Evolutionary conservation across 768 basidiomycete genomes (phyloP), one percentile per base, ranked within the genome.

Genomic region (Trametes cubensis): DNA sequence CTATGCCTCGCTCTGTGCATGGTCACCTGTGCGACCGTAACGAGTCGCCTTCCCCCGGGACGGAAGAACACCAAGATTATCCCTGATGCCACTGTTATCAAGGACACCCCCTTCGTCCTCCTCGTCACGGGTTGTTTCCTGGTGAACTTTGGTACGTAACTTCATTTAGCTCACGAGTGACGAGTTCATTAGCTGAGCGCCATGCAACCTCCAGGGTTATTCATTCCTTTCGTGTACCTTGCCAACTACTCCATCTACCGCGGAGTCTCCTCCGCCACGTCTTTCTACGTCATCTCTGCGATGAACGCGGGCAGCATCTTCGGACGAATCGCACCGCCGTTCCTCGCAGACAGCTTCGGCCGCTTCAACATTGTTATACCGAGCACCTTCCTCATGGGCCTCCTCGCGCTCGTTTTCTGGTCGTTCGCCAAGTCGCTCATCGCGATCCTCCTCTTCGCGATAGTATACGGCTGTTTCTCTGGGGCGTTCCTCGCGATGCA

Each of bases 91-190:
- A 59, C 62, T 15, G 69, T 65, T 10, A 77, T 83, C 60, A 76
- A 74, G 30, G 87, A 88, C 68, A 42, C 68, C 0, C 77, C 75
- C 17, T 89, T 86, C 67, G 58, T 82, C 15, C 74, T 88, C 6
- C 78, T 90, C 13, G 75, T 80, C 21, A 61, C 67, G 11, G 88
- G 87, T 13, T 83, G 85, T 66, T 78, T 80, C 60, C 76, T 88
- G 41, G 81, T 86, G 15, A 83, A 85, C 20, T 74, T 89, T 39
- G 87, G 88, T 88, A 65, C 8, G 67, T 20, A 3, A 47, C 7
- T 25, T 1, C 4, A 6, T 17, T 47, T 5, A 47, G 7, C 46
- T 14, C 10, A 20, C 23, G 46, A 21, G 23, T 23, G 13, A n/a
- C 23, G 17, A 4, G 48, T 4, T 30, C 10, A 49, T 18, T 18